Percentiles rank a stretch among this genome's conserved stretches.
phyloP scores from a whole-genome alignment of 208 protist genomes.

The Lotmaria passim region DNA sequence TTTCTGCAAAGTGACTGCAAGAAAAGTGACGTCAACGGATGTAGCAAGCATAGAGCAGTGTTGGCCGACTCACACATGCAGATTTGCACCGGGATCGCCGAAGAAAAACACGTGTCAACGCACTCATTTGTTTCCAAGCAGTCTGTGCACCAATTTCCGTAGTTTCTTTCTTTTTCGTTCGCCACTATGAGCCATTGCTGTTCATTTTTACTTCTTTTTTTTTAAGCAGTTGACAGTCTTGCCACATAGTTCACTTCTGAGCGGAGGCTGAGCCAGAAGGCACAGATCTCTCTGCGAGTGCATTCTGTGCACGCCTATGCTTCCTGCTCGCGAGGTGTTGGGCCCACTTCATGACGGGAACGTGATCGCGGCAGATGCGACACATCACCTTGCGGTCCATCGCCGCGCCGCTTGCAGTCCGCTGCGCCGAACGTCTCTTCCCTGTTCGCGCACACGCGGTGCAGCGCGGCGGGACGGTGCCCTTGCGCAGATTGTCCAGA shows the following conservation, averaged over 20 bases:
- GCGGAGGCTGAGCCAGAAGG: not conserved
- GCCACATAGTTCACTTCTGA: not conserved
- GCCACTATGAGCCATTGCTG: no score
- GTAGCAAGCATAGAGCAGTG: no score
- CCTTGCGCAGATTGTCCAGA: constrained; percentile 50
- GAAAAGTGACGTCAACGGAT: no score
- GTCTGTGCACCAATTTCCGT: no score
- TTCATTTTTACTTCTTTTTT: no score
- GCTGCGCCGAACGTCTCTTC: not conserved
- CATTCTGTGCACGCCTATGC: constrained; percentile 30
- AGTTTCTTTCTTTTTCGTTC: no score
- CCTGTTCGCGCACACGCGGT: constrained; percentile 18
- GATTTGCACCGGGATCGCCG: no score
- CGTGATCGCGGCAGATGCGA: constrained; percentile 63
- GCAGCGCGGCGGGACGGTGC: constrained; percentile 62
- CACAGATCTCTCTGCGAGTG: not conserved
- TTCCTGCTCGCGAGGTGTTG: constrained; percentile 44
- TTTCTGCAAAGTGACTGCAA: no score
- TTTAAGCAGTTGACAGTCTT: no score
- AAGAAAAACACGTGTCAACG: no score
- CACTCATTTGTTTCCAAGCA: no score
- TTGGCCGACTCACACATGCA: no score
- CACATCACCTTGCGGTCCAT: constrained; percentile 64
- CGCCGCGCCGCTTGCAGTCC: constrained; percentile 21
- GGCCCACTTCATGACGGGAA: constrained; percentile 51